A percentile compares a stretch with the other conserved stretches of the same genome.
Evolutionary conservation across 1,139 yeast species (phyloP).

Genomic region (Hanseniaspora uvarum): DNA sequence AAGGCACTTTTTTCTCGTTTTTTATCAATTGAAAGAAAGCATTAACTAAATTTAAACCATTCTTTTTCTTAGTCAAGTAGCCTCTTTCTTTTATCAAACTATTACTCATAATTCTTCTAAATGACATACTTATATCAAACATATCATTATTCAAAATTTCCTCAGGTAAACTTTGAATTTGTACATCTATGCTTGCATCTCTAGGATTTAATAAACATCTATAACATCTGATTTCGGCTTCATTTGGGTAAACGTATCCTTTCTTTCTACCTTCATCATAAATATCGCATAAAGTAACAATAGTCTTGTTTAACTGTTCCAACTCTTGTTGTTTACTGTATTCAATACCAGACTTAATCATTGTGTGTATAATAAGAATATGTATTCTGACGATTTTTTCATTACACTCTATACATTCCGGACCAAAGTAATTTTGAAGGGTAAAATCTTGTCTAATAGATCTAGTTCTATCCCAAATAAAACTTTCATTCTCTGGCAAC

Average conservation of each 20-base stretch:
- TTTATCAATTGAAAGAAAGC: conserved; percentile 54
- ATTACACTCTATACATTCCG: conserved; percentile 87
- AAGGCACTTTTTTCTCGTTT: conserved; percentile 45
- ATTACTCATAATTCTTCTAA: conserved; percentile 57
- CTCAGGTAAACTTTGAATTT: conserved; percentile 57
- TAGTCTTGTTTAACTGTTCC: conserved; percentile 84
- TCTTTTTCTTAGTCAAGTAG: conserved; percentile 41
- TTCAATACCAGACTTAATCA: conserved; percentile 70
- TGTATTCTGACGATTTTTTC: conserved; percentile 89
- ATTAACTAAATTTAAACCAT: conserved; percentile 51
- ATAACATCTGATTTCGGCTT: conserved; percentile 89
- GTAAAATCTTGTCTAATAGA: conserved; percentile 96
- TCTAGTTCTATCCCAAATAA: conserved; percentile 98
- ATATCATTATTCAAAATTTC: conserved; percentile 43
- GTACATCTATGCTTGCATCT: conserved; percentile 78
- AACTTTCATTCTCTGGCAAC: conserved; percentile 78
- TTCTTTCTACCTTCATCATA: conserved; percentile 51
- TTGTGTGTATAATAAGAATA: conserved; percentile 65
- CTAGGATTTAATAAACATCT: conserved; percentile 67
- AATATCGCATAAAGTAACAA: conserved; percentile 81
- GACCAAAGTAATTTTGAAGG: conserved; percentile 85
- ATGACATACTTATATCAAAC: conserved; percentile 63
- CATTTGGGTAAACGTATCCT: conserved; percentile 45
- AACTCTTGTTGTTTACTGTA: conserved; percentile 91
- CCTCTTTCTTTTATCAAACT: conserved; percentile 55